A percentile compares a stretch with the other conserved stretches of the same genome.
Conservation (phyloP, 148 eudicot species). For the Hydrangea macrophylla region DNA sequence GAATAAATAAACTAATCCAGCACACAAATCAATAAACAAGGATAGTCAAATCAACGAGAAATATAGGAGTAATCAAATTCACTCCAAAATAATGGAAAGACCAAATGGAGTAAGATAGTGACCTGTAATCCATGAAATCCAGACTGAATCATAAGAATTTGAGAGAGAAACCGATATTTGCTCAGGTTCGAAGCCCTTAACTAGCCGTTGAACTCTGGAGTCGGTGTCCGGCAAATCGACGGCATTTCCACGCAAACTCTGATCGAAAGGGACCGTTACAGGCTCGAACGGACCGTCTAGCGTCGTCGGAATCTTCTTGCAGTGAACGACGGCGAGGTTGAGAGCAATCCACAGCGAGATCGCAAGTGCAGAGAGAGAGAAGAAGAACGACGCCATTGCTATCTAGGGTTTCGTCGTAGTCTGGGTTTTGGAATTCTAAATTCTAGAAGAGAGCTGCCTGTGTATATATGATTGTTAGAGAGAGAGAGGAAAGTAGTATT, state of each 20-base stretch:
- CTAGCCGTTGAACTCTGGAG: conserved; percentile 63
- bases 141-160: conserved; percentile 61
- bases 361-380: neutral
- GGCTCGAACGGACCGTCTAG: conserved; percentile 89
- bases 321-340: conserved; percentile 12
- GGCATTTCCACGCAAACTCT: conserved; percentile 71
- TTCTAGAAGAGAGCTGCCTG: too few relatives aligned
- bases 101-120: too few relatives aligned
- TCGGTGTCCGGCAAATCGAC: conserved; percentile 91
- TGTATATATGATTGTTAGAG: too few relatives aligned
- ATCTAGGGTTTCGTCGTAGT: conserved; percentile 8
- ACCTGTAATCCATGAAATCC: conserved; percentile 99
- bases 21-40: too few relatives aligned
- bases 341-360: conserved; percentile 8
- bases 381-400: neutral
- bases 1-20: too few relatives aligned
- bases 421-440: too few relatives aligned
- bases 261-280: conserved; percentile 62
- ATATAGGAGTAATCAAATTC: neutral
- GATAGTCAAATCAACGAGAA: too few relatives aligned
- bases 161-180: conserved; percentile 86
- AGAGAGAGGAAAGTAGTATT: neutral
- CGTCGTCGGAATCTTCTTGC: conserved; percentile 61
- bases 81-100: neutral
- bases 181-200: conserved; percentile 71